Evolutionary conservation across 225 moss, liverwort and hornwort genomes (phyloP).

Genomic region (Thuidium tamariscinum): DNA sequence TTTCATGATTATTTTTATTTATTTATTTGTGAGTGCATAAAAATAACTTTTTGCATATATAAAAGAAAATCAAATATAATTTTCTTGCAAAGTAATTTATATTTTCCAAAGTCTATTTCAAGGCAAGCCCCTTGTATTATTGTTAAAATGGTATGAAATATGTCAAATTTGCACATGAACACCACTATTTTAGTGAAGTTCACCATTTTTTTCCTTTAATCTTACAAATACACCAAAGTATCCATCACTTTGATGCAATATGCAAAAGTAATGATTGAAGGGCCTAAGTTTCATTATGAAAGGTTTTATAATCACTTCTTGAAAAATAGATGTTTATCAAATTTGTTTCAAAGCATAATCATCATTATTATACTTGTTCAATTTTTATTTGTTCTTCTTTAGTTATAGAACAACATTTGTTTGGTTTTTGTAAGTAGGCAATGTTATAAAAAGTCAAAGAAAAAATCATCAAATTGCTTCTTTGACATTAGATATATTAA

Average conservation of each 20-base stretch:
- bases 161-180: too few species aligned
- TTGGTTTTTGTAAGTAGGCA: not conserved
- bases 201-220: too few species aligned
- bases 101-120: not conserved
- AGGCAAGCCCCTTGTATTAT: not conserved
- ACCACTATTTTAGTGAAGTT: too few species aligned
- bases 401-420: not conserved
- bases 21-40: not conserved
- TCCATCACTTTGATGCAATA: too few species aligned
- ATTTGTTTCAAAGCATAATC: not conserved
- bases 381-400: not conserved
- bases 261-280: not conserved
- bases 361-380: not conserved
- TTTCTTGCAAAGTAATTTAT: not conserved
- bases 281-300: not conserved
- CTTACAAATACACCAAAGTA: not conserved
- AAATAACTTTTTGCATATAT: not conserved
- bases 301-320: not conserved
- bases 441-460: not conserved
- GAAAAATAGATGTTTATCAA: not conserved
- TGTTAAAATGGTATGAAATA: rapidly evolving
- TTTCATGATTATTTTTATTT: not conserved
- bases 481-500: not conserved
- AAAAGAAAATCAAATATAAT: not conserved
- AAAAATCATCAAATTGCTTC: not conserved